A percentile compares a stretch with the other conserved stretches of the same genome.
Evolutionary conservation across 129 eudicot species (phyloP).

Genomic region (Glebionis coronaria): DNA sequence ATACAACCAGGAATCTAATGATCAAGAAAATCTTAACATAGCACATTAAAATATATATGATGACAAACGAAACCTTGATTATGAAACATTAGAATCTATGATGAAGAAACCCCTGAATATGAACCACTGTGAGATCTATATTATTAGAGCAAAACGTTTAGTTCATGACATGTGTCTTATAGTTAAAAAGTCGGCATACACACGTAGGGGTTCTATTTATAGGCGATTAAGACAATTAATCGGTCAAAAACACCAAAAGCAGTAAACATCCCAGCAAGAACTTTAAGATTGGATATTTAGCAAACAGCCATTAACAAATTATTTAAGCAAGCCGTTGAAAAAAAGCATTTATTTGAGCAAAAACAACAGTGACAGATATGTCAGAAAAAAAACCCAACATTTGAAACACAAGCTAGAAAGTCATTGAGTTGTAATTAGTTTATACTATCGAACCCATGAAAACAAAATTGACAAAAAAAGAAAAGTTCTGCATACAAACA

Average conservation of each 20-base stretch:
- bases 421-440: not conserved
- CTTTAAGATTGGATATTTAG: not conserved
- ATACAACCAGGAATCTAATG: no score
- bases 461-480: not conserved
- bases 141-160: not conserved
- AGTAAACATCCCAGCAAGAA: not conserved
- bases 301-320: not conserved
- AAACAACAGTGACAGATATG: no score
- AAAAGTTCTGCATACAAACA: constrained; percentile 1
- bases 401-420: not conserved
- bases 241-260: not conserved
- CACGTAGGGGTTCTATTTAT: not conserved
- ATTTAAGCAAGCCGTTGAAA: not conserved
- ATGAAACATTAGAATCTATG: no score
- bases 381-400: no score
- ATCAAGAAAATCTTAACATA: no score
- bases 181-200: not conserved
- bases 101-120: constrained; percentile 6
- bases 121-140: not conserved
- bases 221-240: not conserved
- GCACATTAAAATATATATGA: no score
- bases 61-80: no score
- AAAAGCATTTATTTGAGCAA: no score
- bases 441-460: not conserved
- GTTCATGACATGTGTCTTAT: not conserved